These are phyloP conservation scores for Suillus plorans DNA, from an alignment of 768 basidiomycete genomes.

Conservation along the genomic window DNA sequence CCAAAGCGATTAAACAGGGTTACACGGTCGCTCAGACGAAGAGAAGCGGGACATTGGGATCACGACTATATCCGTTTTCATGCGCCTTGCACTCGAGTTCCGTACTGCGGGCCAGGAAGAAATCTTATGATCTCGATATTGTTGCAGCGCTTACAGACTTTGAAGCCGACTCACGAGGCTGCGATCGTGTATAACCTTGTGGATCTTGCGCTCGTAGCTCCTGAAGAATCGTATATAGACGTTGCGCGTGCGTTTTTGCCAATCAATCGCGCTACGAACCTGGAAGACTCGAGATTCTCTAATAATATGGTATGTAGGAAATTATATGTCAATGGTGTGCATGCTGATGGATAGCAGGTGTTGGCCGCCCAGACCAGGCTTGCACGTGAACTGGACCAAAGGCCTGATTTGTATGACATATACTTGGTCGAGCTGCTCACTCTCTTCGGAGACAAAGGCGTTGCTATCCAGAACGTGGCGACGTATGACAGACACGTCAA, in stretches of 20 bases:
- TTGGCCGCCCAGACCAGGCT: slow-evolving; percentile 89
- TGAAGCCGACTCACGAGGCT: slow-evolving; percentile 87
- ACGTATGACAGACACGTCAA: slow-evolving; percentile 62
- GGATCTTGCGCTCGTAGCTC: slow-evolving; percentile 80
- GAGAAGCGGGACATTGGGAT: slow-evolving; percentile 83
- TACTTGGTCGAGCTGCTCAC: slow-evolving; percentile 83
- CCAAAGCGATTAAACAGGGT: slow-evolving; percentile 60
- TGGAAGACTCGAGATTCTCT: slow-evolving; percentile 84
- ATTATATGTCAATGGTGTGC: not conserved
- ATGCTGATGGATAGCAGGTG: slow-evolving; percentile 45
- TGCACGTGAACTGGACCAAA: slow-evolving; percentile 71
- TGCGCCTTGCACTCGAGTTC: slow-evolving; percentile 85
- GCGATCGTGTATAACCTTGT: slow-evolving; percentile 91
- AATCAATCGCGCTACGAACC: slow-evolving; percentile 84
- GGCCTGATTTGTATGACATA: slow-evolving; percentile 73
- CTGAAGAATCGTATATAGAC: slow-evolving; percentile 75
- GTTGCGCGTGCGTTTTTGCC: slow-evolving; percentile 82
- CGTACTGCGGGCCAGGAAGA: slow-evolving; percentile 58
- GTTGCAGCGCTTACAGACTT: slow-evolving; percentile 78
- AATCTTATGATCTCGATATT: slow-evolving; percentile 94
- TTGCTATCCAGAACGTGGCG: slow-evolving; percentile 82
- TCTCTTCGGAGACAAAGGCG: slow-evolving; percentile 87
- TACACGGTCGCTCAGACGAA: slow-evolving; percentile 74
- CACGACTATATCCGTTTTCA: slow-evolving; percentile 89
- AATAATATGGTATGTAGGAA: slow-evolving; percentile 76